A percentile compares a stretch with the other conserved stretches of the same genome.
Evolutionary conservation across 192 early-diverging fungal genomes (phyloP).

Genomic region (Rhizophagus clarus): DNA sequence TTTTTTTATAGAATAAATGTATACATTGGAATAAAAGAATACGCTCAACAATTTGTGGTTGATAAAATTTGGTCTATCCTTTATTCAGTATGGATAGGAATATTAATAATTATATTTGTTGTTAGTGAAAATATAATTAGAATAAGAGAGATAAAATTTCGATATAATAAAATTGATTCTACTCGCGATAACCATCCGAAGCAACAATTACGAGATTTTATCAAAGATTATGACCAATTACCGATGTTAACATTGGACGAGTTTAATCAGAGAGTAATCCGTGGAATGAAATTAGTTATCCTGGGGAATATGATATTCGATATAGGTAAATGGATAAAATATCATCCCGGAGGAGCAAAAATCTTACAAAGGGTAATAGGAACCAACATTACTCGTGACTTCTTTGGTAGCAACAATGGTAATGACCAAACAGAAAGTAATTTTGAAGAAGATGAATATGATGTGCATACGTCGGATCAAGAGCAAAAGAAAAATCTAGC

Average conservation of each 20-base stretch:
- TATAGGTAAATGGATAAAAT: constrained; percentile 27
- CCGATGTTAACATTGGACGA: not conserved
- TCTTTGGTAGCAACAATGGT: not conserved
- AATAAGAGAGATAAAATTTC: not conserved
- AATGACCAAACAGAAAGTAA: not conserved
- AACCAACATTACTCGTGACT: constrained; percentile 10
- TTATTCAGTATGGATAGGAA: not conserved
- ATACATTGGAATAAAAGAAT: not conserved
- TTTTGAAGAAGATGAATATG: not conserved
- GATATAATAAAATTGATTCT: not conserved
- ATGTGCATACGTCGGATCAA: not conserved
- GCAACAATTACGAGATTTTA: not conserved
- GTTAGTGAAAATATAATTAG: not conserved
- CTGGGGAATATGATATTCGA: constrained; percentile 17
- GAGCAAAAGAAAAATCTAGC: not conserved
- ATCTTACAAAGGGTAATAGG: constrained; percentile 31
- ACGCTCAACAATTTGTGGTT: not conserved
- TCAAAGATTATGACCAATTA: not conserved
- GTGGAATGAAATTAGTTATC: constrained; percentile 15
- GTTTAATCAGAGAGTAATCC: constrained; percentile 3
- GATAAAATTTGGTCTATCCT: not conserved
- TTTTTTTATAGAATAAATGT: not conserved
- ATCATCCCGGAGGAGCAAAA: constrained; percentile 28
- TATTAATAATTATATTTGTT: not conserved
- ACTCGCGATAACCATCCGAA: too few relatives aligned